A percentile compares a stretch with the other conserved stretches of the same genome.
These are phyloP conservation scores for Russula abietina DNA, from an alignment of 768 basidiomycete species.

Conservation along the genomic window DNA sequence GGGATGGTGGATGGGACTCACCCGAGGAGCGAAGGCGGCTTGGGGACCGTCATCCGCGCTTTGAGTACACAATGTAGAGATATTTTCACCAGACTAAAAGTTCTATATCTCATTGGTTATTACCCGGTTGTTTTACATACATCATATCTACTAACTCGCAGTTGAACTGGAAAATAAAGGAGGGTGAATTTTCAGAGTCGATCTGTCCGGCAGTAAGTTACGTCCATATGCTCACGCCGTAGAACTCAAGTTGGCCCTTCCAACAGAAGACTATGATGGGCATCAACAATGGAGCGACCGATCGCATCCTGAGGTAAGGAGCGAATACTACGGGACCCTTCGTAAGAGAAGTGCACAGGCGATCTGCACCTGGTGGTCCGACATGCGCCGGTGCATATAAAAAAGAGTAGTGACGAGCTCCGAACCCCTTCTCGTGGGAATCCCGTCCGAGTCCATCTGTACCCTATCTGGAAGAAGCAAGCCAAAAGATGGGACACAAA, in stretches of 20 bases:
- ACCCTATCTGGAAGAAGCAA: neutral
- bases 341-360: neutral
- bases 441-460: neutral
- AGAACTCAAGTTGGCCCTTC: neutral
- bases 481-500: neutral
- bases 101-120: neutral
- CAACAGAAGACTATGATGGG: neutral
- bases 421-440: neutral
- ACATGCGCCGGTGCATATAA: neutral
- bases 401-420: neutral
- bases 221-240: neutral
- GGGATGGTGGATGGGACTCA: conserved; percentile 20
- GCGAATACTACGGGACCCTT: neutral
- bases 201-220: neutral
- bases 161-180: neutral
- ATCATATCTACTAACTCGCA: neutral
- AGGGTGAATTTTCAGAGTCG: neutral
- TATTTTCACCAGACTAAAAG: neutral
- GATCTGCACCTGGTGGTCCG: neutral
- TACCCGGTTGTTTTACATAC: neutral
- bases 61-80: conserved; percentile 22
- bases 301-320: neutral
- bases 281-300: neutral
- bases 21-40: conserved; percentile 13
- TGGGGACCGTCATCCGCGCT: conserved; percentile 24